A percentile compares a stretch with the other conserved stretches of the same genome.
These are phyloP conservation scores for Leucogyrophana mollusca DNA, from an alignment of 768 basidiomycete species.

Conservation along the genomic window DNA sequence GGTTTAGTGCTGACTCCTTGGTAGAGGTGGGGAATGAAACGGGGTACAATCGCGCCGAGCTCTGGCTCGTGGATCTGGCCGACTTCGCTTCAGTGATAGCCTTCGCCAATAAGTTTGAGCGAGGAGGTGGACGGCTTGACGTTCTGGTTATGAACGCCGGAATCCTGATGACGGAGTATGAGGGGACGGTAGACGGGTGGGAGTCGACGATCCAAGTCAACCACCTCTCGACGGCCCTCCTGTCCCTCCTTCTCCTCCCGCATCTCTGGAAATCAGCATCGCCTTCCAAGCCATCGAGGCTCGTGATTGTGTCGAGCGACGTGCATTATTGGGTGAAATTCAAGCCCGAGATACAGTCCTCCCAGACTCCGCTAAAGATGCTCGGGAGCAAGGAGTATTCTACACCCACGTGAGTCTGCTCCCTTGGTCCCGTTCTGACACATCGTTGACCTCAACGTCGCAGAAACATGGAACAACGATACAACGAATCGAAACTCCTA, in stretches of 20 bases:
- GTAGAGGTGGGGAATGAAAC: slow-evolving; percentile 23
- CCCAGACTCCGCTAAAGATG: slow-evolving; percentile 20
- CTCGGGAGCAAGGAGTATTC: slow-evolving; percentile 22
- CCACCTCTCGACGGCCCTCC: slow-evolving; percentile 28
- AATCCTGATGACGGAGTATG: slow-evolving; percentile 9
- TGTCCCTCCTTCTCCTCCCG: slow-evolving; percentile 33
- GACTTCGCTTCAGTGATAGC: slow-evolving; percentile 39
- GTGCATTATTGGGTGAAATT: slow-evolving; percentile 19
- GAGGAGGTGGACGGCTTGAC: slow-evolving; percentile 28
- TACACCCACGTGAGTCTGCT: slow-evolving; percentile 13
- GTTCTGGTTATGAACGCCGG: slow-evolving; percentile 47
- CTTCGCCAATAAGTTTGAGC: slow-evolving; percentile 31
- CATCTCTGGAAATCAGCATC: slow-evolving; percentile 18
- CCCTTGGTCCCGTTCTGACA: not conserved
- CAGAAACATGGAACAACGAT: slow-evolving; percentile 20
- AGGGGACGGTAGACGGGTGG: slow-evolving; percentile 42
- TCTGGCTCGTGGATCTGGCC: slow-evolving; percentile 41
- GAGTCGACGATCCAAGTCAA: slow-evolving; percentile 43
- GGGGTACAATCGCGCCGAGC: slow-evolving; percentile 32
- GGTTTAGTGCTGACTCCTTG: not conserved
- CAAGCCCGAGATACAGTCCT: slow-evolving; percentile 15
- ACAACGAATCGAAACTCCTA: slow-evolving; percentile 27
- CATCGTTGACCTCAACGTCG: not conserved
- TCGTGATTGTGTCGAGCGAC: slow-evolving; percentile 33
- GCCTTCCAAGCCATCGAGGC: slow-evolving; percentile 17